Conservation (phyloP, 257 asterid species). For the Primulina tabacum region DNA sequence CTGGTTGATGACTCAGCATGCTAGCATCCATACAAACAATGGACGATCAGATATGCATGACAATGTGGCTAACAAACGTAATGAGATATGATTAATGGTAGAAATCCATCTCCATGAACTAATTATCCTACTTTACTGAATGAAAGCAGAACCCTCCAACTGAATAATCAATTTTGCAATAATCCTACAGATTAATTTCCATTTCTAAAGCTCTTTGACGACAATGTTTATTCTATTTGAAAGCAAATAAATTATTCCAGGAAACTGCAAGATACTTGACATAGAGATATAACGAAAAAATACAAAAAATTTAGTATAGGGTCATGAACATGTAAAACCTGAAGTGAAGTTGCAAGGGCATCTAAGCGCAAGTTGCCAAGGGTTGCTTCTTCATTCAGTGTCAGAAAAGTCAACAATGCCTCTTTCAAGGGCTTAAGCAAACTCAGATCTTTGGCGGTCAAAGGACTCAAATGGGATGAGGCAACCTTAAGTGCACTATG, state of each 20-base stretch:
- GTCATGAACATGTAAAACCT: slow-evolving; percentile 46
- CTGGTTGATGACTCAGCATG: not conserved
- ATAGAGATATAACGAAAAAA: slow-evolving; percentile 4
- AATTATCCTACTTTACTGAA: not conserved
- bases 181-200: slow-evolving; percentile 9
- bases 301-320: not conserved
- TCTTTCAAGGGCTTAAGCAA: slow-evolving; percentile 86
- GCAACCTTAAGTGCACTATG: slow-evolving; percentile 82
- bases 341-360: slow-evolving; percentile 90
- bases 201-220: slow-evolving; percentile 3
- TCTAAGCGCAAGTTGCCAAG: slow-evolving; percentile 54
- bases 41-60: not conserved
- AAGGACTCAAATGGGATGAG: slow-evolving; percentile 84
- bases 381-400: slow-evolving; percentile 65
- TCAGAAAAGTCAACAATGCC: slow-evolving; percentile 75
- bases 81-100: not conserved
- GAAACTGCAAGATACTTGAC: not conserved
- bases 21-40: not conserved
- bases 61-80: not conserved
- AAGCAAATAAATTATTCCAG: slow-evolving; percentile 4
- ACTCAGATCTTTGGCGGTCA: slow-evolving; percentile 72
- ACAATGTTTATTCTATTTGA: slow-evolving; percentile 9
- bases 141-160: not conserved
- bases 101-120: not conserved
- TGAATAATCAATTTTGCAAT: not conserved